phyloP scores from a whole-genome alignment of 1,139 yeast genomes.

The Diutina pseudorugosa region DNA sequence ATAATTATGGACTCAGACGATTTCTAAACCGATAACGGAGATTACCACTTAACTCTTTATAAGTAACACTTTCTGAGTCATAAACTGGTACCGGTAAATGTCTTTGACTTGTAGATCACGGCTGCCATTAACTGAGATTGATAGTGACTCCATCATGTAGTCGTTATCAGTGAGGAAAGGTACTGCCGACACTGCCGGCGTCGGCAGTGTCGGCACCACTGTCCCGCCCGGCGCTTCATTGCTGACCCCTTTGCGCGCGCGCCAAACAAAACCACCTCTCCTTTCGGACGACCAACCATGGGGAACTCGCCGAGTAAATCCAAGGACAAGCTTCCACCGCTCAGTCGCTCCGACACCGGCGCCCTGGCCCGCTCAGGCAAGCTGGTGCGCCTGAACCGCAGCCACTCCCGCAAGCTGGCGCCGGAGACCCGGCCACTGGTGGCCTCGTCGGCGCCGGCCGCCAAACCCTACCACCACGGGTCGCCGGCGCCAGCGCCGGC shows the following conservation, averaged over 20 bases:
- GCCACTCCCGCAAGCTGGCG: background rate
- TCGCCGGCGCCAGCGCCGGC: background rate
- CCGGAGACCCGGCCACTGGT: background rate
- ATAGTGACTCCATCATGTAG: no score
- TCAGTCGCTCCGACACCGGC: slow-evolving; percentile 42
- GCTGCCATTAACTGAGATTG: no score
- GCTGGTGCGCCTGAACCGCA: slow-evolving; percentile 33
- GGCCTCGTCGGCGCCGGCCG: background rate
- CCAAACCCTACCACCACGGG: background rate
- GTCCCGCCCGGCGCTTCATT: background rate
- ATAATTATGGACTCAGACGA: no score
- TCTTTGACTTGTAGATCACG: no score
- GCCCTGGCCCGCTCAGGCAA: slow-evolving; percentile 38
- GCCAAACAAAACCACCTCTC: background rate
- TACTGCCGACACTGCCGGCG: background rate
- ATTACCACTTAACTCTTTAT: no score
- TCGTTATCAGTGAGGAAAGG: no score
- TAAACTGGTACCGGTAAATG: no score
- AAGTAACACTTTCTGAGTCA: no score
- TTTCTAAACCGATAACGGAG: no score
- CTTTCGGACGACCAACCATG: slow-evolving; percentile 13
- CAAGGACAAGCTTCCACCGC: slow-evolving; percentile 7
- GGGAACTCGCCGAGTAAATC: slow-evolving; percentile 35
- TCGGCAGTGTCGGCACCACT: background rate
- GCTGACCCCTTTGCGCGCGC: background rate